Base-by-base conservation (phyloP, 208 protist species). In the Leptomonas pyrrhocoris region DNA sequence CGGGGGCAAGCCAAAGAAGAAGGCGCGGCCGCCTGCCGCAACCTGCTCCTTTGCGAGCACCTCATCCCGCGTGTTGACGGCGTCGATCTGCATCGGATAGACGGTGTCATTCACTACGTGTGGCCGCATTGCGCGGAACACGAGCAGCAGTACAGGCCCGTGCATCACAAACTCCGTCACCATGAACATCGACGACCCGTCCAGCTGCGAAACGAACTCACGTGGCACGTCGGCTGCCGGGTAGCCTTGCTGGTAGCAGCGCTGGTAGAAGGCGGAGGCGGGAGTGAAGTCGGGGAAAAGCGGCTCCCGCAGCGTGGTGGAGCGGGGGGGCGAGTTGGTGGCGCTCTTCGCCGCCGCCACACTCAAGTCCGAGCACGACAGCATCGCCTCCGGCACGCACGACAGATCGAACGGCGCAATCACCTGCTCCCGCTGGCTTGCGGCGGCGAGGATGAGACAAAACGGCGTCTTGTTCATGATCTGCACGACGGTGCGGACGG, bases 381-480 rank as follows among this genome's bases (percentile, higher is more conserved):
- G 46, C 56, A 80, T 66, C 36, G 62, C 45, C 62, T 80, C 60
- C 27, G 74, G 74, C 31, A 80, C 68, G 28, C 74, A 76, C 9
- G 74, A 80, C 21, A 71, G 55, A n/a, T 8, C 45, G 21, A 68
- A 64, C 11, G 68, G 74, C 8, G 48, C 68, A 2, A 80, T 42
- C 9, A 71, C 38, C 31, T 62, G 63, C 61, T 63, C 53, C 5
- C 48, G 34, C 34, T 69, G 31, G 46, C 68, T 34, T 13, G 50
- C 62, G 3, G 68, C 38, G 16, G 68, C 62, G 36, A 80, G 40
- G 16, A 71, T 25, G 25, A 80, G 68, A n/a, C 28, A 31, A 21
- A 75, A 65, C 12, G 60, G 61, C 1, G 76, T 77, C 21, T 81
- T 42, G 53, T 81, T 81, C 28, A 64, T 28, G 11, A 81, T 50